phyloP scores from a whole-genome alignment of 2,329 filamentous ascomycete species.

The Cladosporium velox region DNA sequence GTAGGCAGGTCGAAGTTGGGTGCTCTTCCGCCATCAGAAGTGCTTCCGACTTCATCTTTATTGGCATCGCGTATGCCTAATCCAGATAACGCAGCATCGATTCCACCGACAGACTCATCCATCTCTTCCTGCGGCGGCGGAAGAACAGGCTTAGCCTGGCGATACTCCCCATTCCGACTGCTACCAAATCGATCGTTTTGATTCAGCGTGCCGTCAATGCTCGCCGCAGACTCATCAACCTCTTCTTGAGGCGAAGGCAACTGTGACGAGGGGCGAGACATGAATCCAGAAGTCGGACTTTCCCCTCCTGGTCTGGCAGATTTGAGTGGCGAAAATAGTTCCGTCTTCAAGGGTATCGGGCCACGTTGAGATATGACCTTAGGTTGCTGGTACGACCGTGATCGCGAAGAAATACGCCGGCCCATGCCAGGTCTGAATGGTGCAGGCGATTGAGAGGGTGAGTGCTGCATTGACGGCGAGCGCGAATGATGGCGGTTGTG shows the following conservation, averaged over 20 bases:
- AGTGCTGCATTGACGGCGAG: constrained; percentile 22
- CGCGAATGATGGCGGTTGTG: constrained; percentile 25
- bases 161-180: background rate
- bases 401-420: constrained; percentile 32
- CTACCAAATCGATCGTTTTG: background rate
- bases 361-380: constrained; percentile 35
- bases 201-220: background rate
- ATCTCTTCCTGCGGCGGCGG: constrained; percentile 10
- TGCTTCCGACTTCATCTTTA: background rate
- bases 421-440: constrained; percentile 32
- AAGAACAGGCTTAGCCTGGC: background rate
- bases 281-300: constrained; percentile 9
- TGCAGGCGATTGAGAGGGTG: constrained; percentile 22
- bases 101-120: background rate
- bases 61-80: background rate
- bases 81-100: background rate
- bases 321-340: constrained; percentile 40
- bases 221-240: background rate
- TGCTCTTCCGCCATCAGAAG: background rate
- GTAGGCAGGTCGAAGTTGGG: constrained; percentile 6
- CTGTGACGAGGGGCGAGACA: constrained; percentile 4
- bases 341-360: constrained; percentile 36
- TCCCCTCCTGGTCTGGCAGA: constrained; percentile 22
- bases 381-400: constrained; percentile 34
- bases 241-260: constrained; percentile 17